phyloP scores from a whole-genome alignment of 2,329 filamentous ascomycete species.

The Trichophyton rubrum region DNA sequence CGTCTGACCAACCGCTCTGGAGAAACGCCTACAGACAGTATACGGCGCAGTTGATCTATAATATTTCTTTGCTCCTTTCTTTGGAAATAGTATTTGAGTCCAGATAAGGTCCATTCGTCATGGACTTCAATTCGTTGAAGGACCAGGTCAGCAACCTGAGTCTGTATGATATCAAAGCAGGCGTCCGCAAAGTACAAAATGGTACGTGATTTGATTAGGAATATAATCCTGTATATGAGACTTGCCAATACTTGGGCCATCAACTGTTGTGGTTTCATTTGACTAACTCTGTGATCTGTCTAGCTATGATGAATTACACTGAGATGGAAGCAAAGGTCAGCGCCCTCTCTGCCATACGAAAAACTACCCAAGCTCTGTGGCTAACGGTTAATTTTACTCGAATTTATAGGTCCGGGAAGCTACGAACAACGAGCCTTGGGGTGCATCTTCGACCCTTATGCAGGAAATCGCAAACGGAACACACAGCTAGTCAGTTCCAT shows the following conservation, averaged over 20 bases:
- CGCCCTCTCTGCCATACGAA: neutral
- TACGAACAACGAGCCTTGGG: conserved; percentile 98
- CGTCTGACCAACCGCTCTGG: neutral
- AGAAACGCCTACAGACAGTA: neutral
- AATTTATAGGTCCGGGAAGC: conserved; percentile 71
- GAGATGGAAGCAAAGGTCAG: conserved; percentile 67
- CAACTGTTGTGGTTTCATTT: neutral
- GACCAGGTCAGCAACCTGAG: conserved; percentile 83
- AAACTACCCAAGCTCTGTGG: neutral
- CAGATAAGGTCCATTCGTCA: conserved; percentile 29
- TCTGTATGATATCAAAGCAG: conserved; percentile 89
- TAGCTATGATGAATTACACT: conserved; percentile 96
- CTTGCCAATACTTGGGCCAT: neutral
- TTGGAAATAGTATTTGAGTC: neutral
- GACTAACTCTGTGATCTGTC: neutral
- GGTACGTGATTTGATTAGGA: conserved; percentile 41
- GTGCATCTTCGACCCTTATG: conserved; percentile 70
- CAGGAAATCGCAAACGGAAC: conserved; percentile 97
- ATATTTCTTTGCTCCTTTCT: neutral
- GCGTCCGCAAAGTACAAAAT: conserved; percentile 93
- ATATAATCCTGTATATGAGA: neutral
- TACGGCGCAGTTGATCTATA: neutral
- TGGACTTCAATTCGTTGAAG: conserved; percentile 78
- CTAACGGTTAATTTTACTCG: neutral
- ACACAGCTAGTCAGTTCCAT: conserved; percentile 75